Base-by-base conservation (phyloP, 2,329 filamentous ascomycete genomes). In the Diaporthe velutina region DNA sequence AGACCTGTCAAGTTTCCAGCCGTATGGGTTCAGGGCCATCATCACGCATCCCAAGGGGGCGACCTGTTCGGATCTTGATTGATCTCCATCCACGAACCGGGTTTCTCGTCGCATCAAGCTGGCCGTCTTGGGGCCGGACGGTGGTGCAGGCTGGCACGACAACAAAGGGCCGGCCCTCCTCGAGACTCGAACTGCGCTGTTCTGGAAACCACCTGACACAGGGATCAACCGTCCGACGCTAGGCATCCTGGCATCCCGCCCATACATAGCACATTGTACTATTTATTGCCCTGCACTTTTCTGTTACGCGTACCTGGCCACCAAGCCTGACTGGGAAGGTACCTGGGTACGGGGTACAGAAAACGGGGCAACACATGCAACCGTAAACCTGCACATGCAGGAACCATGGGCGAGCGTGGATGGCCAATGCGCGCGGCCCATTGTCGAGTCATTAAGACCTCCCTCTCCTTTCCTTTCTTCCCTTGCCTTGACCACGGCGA, bases 191-290 rank as follows among this genome's bases (percentile, higher is more conserved):
- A 10, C 22, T 67, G 61, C 30, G 61, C 61, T 67, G 61, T 68
- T 68, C 64, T 54, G 64, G 48, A 68, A 68, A 68, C 64, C 64
- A 68, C 64, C 64, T 68, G 64, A 68, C 48, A 68, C 64, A 68
- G 48, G 64, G 64, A 68, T 68, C 64, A 54, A 38, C 64, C 33
- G 64, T 68, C 48, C 45, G 22, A 67, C 64, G 64, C 64, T 40
- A 67, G 64, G n/a, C 45, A 38, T 38, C 30, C 64, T 25, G 48
- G 48, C 45, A 68, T 54, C 64, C 64, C 48, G 58, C 19, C 57
- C 38, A 45, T 30, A 45, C 38, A 22, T 10, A 12, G 25, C 13
- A 10, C 12, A n/a, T n/a, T 19, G 9, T 30, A 15, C 60, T 64
- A 45, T 64, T 48, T 54, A 40, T 52, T 25, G n/a, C 61, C 45